A percentile compares a stretch with the other conserved stretches of the same genome.
Conservation (phyloP, 352 stramenopile species). For the Phytophthora hybrid region DNA sequence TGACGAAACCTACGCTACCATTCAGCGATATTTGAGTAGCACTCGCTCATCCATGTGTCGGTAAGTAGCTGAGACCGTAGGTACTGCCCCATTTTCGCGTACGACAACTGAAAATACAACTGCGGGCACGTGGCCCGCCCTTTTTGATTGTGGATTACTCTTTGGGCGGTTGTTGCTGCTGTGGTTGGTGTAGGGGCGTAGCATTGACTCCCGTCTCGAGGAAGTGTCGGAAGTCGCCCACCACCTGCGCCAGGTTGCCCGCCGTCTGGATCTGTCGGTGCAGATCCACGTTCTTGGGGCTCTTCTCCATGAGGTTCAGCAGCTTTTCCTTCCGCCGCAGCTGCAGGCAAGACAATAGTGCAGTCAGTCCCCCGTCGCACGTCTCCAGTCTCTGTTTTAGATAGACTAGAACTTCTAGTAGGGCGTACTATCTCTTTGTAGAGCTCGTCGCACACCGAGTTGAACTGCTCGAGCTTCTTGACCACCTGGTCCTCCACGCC, state of each 20-base stretch:
- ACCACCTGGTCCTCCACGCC: conserved; percentile 79
- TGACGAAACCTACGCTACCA: conserved; percentile 32
- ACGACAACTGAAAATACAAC: conserved; percentile 44
- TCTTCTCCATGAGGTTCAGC: conserved; percentile 88
- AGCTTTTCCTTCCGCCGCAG: conserved; percentile 85
- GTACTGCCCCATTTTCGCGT: conserved; percentile 38
- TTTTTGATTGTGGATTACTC: conserved; percentile 42
- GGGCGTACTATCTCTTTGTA: conserved; percentile 88
- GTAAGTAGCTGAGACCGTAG: conserved; percentile 26
- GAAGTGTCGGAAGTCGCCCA: conserved; percentile 86
- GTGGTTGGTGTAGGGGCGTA: conserved; percentile 27
- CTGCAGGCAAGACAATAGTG: conserved; percentile 37
- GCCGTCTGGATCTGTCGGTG: conserved; percentile 89
- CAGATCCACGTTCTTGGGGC: conserved; percentile 82
- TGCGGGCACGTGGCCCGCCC: conserved; percentile 18
- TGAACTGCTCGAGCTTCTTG: conserved; percentile 90
- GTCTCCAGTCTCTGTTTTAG: background rate
- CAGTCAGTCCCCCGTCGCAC: conserved; percentile 4
- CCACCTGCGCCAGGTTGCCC: conserved; percentile 83
- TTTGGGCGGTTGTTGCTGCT: conserved; percentile 31
- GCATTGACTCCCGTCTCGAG: conserved; percentile 69
- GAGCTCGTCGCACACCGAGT: conserved; percentile 88
- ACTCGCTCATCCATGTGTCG: conserved; percentile 8
- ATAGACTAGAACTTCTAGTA: too few species aligned
- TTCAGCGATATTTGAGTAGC: conserved; percentile 43